phyloP scores from a whole-genome alignment of 257 asterid species.

The Nyctanthes arbortristis region DNA sequence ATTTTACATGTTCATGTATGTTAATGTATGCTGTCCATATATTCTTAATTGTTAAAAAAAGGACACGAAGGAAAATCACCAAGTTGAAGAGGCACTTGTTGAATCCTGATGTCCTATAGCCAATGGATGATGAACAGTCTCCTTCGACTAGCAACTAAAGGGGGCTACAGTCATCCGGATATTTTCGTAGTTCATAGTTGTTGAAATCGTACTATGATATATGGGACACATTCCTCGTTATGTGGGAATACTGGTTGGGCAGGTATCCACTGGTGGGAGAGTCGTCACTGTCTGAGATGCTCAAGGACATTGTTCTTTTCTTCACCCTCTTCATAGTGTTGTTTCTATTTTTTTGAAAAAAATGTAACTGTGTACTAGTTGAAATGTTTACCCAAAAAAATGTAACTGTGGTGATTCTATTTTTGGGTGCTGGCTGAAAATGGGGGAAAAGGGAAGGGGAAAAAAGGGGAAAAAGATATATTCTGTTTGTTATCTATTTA shows the following conservation, averaged over 20 bases:
- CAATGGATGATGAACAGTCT: constrained; percentile 50
- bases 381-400: no score
- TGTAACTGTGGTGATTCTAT: no score
- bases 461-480: no score
- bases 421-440: no score
- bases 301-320: no score
- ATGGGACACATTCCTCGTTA: neutral
- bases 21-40: no score
- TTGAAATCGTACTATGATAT: neutral
- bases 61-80: constrained; percentile 37
- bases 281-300: neutral
- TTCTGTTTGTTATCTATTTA: no score
- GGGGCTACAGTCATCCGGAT: constrained; percentile 56
- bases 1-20: constrained; percentile 9
- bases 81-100: constrained; percentile 40
- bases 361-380: no score
- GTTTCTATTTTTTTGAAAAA: no score
- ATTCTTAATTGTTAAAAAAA: constrained; percentile 10
- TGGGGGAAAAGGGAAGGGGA: no score
- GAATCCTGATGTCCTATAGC: constrained; percentile 38
- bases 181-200: constrained; percentile 17
- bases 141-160: constrained; percentile 42
- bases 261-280: no score
- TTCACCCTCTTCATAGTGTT: no score
- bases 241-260: neutral